Conservation (phyloP, 2,329 filamentous ascomycete genomes). For the Apiospora marii region DNA sequence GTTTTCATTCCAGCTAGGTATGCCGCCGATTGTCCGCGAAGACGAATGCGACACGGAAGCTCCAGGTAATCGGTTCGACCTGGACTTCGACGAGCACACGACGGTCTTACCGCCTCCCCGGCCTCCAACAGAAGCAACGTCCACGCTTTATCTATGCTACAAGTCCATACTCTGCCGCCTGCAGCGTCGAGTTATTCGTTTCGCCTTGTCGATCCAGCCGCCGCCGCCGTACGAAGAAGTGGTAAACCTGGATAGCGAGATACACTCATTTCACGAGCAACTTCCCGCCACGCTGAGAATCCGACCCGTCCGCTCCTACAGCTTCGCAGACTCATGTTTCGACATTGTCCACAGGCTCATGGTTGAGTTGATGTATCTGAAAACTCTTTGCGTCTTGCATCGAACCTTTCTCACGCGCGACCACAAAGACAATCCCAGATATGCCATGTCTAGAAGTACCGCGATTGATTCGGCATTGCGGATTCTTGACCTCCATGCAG, state of each 20-base stretch:
- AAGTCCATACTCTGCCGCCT: slow-evolving; percentile 54
- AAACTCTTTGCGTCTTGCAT: slow-evolving; percentile 59
- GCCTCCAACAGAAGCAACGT: slow-evolving; percentile 51
- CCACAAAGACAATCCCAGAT: slow-evolving; percentile 46
- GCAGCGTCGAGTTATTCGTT: slow-evolving; percentile 52
- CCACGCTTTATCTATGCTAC: slow-evolving; percentile 51
- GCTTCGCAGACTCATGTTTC: slow-evolving; percentile 52
- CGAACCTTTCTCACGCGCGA: slow-evolving; percentile 53
- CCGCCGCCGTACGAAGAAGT: slow-evolving; percentile 47
- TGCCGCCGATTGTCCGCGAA: slow-evolving; percentile 58
- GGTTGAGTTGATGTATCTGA: slow-evolving; percentile 57
- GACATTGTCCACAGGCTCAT: slow-evolving; percentile 58
- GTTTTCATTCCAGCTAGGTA: slow-evolving; percentile 60
- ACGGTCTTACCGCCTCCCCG: slow-evolving; percentile 51
- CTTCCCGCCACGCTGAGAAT: slow-evolving; percentile 51
- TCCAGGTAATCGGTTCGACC: slow-evolving; percentile 56
- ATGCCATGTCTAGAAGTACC: slow-evolving; percentile 48
- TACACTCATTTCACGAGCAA: slow-evolving; percentile 47
- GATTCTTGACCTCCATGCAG: slow-evolving; percentile 55
- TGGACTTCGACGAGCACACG: slow-evolving; percentile 59
- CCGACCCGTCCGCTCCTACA: slow-evolving; percentile 50
- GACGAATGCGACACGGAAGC: slow-evolving; percentile 54
- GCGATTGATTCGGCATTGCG: slow-evolving; percentile 53
- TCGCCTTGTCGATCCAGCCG: slow-evolving; percentile 48
- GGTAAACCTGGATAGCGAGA: slow-evolving; percentile 49